phyloP scores from a whole-genome alignment of 257 asterid species.

The Nemophila menziesii region DNA sequence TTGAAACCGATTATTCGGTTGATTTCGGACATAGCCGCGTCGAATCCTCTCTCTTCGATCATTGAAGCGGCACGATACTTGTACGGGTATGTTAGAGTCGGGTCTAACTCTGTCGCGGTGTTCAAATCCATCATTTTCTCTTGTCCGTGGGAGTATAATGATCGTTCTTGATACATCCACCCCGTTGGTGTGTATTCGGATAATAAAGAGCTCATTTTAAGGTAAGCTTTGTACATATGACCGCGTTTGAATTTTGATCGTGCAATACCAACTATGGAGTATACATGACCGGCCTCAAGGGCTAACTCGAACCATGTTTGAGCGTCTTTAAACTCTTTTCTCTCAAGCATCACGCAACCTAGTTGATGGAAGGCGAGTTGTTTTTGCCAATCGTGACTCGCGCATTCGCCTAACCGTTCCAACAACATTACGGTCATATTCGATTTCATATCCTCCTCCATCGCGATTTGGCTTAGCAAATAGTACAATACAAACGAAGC shows the following conservation, averaged over 20 bases:
- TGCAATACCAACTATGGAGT: constrained; percentile 77
- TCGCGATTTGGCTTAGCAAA: constrained; percentile 63
- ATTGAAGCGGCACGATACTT: constrained; percentile 53
- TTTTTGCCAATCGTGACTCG: constrained; percentile 65
- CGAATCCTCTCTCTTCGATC: constrained; percentile 49
- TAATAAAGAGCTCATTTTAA: constrained; percentile 57
- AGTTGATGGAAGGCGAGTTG: constrained; percentile 71
- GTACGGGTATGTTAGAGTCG: constrained; percentile 82
- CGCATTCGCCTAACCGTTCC: constrained; percentile 80
- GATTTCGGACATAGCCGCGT: constrained; percentile 63
- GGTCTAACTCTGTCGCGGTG: constrained; percentile 81
- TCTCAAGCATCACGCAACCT: constrained; percentile 92
- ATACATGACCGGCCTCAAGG: constrained; percentile 54
- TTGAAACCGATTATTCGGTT: constrained; percentile 63
- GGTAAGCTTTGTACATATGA: constrained; percentile 76
- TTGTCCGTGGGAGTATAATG: constrained; percentile 57
- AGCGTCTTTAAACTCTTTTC: constrained; percentile 82
- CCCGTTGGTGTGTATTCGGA: constrained; percentile 60
- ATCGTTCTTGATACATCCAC: constrained; percentile 97
- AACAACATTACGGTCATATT: constrained; percentile 74
- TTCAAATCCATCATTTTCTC: constrained; percentile 66
- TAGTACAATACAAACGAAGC: constrained; percentile 69
- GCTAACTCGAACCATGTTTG: constrained; percentile 87
- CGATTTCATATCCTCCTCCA: constrained; percentile 77
- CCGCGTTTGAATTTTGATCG: constrained; percentile 79